Conservation (phyloP, 768 basidiomycete species). For the Naganishia friedmannii region DNA sequence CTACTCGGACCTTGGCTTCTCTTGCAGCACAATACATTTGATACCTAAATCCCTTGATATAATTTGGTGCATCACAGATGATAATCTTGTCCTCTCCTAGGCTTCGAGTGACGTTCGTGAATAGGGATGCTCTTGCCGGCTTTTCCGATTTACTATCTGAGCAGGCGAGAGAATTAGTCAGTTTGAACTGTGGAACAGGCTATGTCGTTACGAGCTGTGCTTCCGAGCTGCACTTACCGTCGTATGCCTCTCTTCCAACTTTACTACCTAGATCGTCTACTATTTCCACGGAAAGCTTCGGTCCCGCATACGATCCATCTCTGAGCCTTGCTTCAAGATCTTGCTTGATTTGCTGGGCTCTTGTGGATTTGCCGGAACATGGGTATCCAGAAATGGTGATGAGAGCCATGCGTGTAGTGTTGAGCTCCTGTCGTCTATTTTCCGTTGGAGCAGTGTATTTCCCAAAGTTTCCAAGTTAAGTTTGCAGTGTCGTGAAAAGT, state of each 20-base stretch:
- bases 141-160: constrained; percentile 80
- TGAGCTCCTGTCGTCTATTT: background rate
- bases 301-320: constrained; percentile 58
- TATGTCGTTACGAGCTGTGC: background rate
- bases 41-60: constrained; percentile 98
- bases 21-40: constrained; percentile 95
- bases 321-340: constrained; percentile 61
- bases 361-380: constrained; percentile 75
- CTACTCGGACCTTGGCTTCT: constrained; percentile 77
- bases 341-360: constrained; percentile 64
- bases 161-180: background rate
- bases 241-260: constrained; percentile 66
- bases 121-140: constrained; percentile 75
- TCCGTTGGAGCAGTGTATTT: too few species aligned
- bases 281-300: constrained; percentile 55
- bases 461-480: too few species aligned
- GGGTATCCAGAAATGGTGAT: constrained; percentile 87
- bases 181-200: background rate
- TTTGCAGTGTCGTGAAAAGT: too few species aligned
- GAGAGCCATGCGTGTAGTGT: constrained; percentile 67
- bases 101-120: constrained; percentile 74
- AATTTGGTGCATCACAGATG: constrained; percentile 87
- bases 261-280: constrained; percentile 73
- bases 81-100: constrained; percentile 72
- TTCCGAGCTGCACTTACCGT: constrained; percentile 58